Evolutionary conservation across 345 rosid genomes (phyloP), one percentile per base, ranked within the genome.

Genomic region (Syzygium oleosum): DNA sequence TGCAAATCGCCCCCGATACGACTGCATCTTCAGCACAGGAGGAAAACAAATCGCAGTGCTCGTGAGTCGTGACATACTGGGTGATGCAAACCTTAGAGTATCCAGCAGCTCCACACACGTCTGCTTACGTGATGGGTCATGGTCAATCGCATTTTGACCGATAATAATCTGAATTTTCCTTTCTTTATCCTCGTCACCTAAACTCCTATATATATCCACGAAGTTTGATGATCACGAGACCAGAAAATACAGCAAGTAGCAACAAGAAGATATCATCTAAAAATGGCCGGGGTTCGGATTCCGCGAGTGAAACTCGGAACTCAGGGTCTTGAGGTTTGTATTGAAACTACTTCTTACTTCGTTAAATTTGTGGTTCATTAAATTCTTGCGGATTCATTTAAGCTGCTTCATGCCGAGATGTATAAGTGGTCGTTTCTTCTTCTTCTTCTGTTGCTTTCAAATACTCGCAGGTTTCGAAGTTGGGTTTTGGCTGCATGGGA

Each of bases 401-500:
- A 13, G 17, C 63, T 46, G 53, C 59, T 73, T 68, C 80, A 34
- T 68, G 51, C 65, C 34, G 29, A 43, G n/a, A 13, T 54, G 52
- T 31, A 43, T 12, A 38, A 80, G 29, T 55, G n/a, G 54, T 9
- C 22, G 8, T 43, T 49, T 12, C 52, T 1, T 10, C 15, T 80
- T 17, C 55, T 13, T n/a, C 55, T 86, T 21, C 41, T 19, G 25
- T 9, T 38, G 14, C 19, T 34, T 19, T 43, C 7, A 16, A 31
- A 77, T 53, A 25, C 29, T 29, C 19, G 65, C 52, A 88, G 89
- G 87, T 88, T 51, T 85, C 89, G 12, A 84, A 88, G 56, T 27
- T 88, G 87, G 89, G 89, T 34, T 85, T 52, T 14, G 85, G 89
- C 15, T 88, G 89, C 84, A 77, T 88, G 89, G 87, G 87, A 51